Evolutionary conservation across 768 basidiomycete genomes (phyloP).

Genomic region (Lyophyllum atratum): DNA sequence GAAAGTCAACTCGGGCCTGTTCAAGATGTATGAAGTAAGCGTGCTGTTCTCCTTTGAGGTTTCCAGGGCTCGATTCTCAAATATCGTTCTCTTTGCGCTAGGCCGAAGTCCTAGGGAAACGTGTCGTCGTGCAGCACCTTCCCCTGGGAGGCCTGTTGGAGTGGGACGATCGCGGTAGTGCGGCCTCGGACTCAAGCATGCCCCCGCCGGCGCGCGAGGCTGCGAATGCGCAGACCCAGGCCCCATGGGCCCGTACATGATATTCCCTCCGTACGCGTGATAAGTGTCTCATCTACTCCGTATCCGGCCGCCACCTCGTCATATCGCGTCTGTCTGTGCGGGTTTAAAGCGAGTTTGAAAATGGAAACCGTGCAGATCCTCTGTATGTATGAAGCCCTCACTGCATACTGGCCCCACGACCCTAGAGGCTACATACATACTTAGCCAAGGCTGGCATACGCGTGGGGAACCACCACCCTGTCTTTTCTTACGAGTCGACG

Average conservation of each 20-base stretch:
- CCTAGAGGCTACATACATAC: too few species aligned
- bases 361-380: background rate
- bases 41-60: slow-evolving; percentile 1
- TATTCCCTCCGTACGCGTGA: background rate
- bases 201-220: background rate
- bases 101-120: slow-evolving; percentile 91
- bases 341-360: background rate
- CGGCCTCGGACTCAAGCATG: slow-evolving; percentile 9
- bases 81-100: slow-evolving; percentile 25
- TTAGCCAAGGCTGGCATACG: background rate
- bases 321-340: background rate
- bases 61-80: background rate
- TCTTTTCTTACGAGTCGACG: background rate
- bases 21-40: slow-evolving; percentile 93
- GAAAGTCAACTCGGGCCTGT: slow-evolving; percentile 87
- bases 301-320: background rate
- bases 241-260: slow-evolving; percentile 12
- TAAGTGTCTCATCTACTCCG: background rate
- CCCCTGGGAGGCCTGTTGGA: slow-evolving; percentile 81
- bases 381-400: background rate
- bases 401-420: too few species aligned
- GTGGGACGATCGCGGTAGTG: slow-evolving; percentile 48
- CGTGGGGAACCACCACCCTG: background rate
- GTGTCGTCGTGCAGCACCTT: slow-evolving; percentile 96
- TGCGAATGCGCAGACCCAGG: slow-evolving; percentile 4